Percentiles rank a stretch among this genome's conserved stretches.
phyloP scores from a whole-genome alignment of 257 asterid genomes.

The Buddleja alternifolia region DNA sequence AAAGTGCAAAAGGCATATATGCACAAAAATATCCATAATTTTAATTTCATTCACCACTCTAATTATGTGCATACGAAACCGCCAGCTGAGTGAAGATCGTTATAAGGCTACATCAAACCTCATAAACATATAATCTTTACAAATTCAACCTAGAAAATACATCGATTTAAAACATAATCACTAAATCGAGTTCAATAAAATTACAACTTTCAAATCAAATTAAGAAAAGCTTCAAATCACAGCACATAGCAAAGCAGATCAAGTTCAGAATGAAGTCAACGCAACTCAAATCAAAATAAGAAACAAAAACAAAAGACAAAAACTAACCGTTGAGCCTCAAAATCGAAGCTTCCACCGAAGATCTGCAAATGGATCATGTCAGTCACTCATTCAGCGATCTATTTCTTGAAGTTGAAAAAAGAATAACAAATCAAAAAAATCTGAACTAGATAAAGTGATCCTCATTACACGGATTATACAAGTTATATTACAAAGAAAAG shows the following conservation, averaged over 20 bases:
- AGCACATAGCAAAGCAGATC: constrained; percentile 28
- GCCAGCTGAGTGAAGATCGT: constrained; percentile 21
- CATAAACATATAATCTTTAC: not conserved
- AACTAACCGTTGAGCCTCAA: constrained; percentile 40
- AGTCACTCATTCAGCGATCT: constrained; percentile 36
- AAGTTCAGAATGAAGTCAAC: constrained; percentile 46
- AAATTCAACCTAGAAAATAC: not conserved
- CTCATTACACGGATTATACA: constrained; percentile 24
- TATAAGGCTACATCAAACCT: not conserved
- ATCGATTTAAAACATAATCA: constrained; percentile 1
- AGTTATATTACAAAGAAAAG: not conserved
- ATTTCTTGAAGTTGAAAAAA: constrained; percentile 16
- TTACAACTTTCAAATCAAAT: not conserved
- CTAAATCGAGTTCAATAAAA: constrained; percentile 4
- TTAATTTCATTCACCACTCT: not conserved
- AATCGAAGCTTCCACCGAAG: constrained; percentile 30
- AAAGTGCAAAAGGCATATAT: not conserved
- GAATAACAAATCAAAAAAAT: constrained; percentile 11
- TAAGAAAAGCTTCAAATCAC: constrained; percentile 5
- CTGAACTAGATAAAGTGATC: not conserved
- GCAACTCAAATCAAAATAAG: constrained; percentile 18
- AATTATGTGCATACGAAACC: not conserved
- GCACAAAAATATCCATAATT: constrained; percentile 9
- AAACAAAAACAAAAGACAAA: not conserved
- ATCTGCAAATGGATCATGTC: constrained; percentile 37